Evolutionary conservation across 106 monocot species (phyloP), one percentile per base, ranked within the genome.

Genomic region (Dioscorea alata): DNA sequence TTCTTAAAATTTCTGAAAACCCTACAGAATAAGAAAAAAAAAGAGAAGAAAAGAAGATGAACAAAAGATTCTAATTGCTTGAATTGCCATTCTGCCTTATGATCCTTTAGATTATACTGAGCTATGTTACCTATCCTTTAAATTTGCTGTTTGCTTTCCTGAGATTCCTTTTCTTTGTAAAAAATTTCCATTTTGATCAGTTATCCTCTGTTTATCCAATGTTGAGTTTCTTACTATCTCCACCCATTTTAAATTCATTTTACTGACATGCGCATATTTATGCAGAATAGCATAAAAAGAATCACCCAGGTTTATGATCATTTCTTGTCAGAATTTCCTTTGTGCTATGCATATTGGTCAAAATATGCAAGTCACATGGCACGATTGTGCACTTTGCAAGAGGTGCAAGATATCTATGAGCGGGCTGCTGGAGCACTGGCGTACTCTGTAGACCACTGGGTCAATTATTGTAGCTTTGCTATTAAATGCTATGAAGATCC

Each of bases 321-420:
- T 4, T 90, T 97, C 66, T 72, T 97, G 62, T 73, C 65, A 4
- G 79, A 97, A 69, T 92, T 81, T 78, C 97, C 97, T 31, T 78
- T 92, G 58, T 97, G 87, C 66, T 83, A 79, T 87, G 84, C 74
- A 59, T 97, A 83, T 25, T 97, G 97, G 97, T 74, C 63, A 61
- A 97, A 83, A 59, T 97, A 89, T 81, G 89, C 78, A 31, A 52
- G 69, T 18, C 89, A 90, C 49, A 76, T 74, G 67, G 80, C 73
- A 77, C 69, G 76, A 0, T 49, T 87, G 35, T 82, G 80, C 49
- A 64, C 69, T 33, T 51, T 69, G 18, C 69, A 87, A 57, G 76
- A 87, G 13, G 87, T 73, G 6, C 76, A 85, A 32, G 79, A 86
- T 65, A 70, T 92, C 18, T 92, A 80, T 79, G 97, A 89, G 75